A percentile compares a stretch with the other conserved stretches of the same genome.
These are phyloP conservation scores for Alternaria gansuensis DNA, from an alignment of 2,329 filamentous ascomycete genomes.

Conservation along the genomic window DNA sequence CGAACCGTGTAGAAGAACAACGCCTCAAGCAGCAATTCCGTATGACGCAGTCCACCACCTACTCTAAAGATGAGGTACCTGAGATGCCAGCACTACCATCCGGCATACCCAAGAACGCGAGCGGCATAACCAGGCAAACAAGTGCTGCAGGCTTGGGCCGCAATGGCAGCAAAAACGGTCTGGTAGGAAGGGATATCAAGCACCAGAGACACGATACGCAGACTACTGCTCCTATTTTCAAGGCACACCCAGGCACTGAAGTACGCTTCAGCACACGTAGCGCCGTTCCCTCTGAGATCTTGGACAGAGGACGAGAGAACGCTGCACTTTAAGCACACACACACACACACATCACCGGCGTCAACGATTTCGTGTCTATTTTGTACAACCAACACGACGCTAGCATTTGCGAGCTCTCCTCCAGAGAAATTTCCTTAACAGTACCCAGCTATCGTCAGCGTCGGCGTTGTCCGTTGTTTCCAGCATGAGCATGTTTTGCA, in stretches of 20 bases:
- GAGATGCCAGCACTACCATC: conserved; percentile 27
- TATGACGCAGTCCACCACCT: conserved; percentile 43
- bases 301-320: conserved; percentile 45
- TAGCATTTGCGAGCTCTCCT: neutral
- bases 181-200: conserved; percentile 46
- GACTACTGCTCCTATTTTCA: conserved; percentile 55
- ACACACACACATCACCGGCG: neutral
- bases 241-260: conserved; percentile 53
- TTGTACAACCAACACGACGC: neutral
- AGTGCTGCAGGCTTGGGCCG: conserved; percentile 23
- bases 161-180: conserved; percentile 26
- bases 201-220: conserved; percentile 49
- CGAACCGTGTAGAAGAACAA: conserved; percentile 50
- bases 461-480: conserved; percentile 2
- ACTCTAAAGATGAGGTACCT: conserved; percentile 28
- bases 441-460: conserved; percentile 7
- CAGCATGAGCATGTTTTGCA: conserved; percentile 10
- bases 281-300: conserved; percentile 51
- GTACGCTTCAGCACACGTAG: conserved; percentile 52
- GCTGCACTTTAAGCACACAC: conserved; percentile 26
- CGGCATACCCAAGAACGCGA: conserved; percentile 42
- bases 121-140: conserved; percentile 12
- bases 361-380: neutral
- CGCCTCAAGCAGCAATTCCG: conserved; percentile 49
- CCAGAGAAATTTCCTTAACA: conserved; percentile 5